phyloP scores from a whole-genome alignment of 306 rosid species.

The Gynostemma pentaphyllum region DNA sequence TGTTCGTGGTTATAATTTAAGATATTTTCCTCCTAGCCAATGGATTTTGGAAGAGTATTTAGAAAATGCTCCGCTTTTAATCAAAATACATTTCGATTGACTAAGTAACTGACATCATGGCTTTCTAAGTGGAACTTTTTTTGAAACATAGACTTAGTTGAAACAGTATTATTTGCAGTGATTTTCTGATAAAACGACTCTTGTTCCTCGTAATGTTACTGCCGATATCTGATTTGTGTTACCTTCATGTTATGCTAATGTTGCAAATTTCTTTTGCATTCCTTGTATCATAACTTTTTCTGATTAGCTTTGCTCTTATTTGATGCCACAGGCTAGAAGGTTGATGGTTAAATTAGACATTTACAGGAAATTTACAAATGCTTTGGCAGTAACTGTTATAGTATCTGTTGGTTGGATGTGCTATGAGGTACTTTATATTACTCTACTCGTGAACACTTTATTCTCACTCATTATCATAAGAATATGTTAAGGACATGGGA shows the following conservation, averaged over 20 bases:
- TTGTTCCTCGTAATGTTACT: neutral
- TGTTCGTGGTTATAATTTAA: neutral
- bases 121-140: neutral
- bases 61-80: neutral
- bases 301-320: constrained; percentile 14
- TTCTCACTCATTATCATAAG: neutral
- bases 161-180: neutral
- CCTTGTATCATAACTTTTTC: constrained; percentile 8
- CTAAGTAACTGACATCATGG: neutral
- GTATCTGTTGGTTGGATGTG: constrained; percentile 96
- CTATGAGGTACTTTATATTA: constrained; percentile 83
- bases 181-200: neutral
- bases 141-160: neutral
- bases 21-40: neutral
- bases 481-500: neutral
- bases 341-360: constrained; percentile 86
- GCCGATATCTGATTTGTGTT: neutral
- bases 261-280: neutral
- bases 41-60: neutral
- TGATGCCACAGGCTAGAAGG: constrained; percentile 61
- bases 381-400: constrained; percentile 77
- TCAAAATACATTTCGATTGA: neutral
- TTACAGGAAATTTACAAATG: constrained; percentile 86
- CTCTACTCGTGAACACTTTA: neutral
- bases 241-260: neutral